Conservation (phyloP, 371 early-diverging fungal species). For the Cokeromyces recurvatus region DNA sequence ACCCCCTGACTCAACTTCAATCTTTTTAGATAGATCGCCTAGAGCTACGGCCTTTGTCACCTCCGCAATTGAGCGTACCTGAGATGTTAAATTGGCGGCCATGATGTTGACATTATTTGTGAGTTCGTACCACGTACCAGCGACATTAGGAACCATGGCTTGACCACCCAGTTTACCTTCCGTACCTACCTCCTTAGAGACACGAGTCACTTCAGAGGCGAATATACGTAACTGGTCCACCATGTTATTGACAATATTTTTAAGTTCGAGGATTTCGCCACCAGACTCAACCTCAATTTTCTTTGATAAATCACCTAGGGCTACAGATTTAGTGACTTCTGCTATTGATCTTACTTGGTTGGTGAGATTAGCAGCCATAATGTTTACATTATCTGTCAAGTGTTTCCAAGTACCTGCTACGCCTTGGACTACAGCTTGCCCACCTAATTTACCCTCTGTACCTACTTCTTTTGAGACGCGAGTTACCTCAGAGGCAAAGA, state of each 20-base stretch:
- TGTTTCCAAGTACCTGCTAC: constrained; percentile 52
- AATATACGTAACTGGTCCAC: constrained; percentile 56
- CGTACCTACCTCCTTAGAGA: constrained; percentile 58
- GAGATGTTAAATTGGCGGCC: constrained; percentile 56
- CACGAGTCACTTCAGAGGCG: constrained; percentile 59
- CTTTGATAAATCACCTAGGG: constrained; percentile 50
- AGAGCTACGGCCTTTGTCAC: constrained; percentile 57
- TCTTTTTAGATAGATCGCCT: constrained; percentile 45
- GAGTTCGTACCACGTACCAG: constrained; percentile 60
- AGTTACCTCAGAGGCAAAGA: constrained; percentile 46
- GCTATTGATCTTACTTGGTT: constrained; percentile 55
- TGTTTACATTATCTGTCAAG: constrained; percentile 47
- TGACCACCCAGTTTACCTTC: constrained; percentile 53
- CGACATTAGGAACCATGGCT: constrained; percentile 47
- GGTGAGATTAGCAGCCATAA: constrained; percentile 45
- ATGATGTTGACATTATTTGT: constrained; percentile 59
- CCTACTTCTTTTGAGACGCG: constrained; percentile 53
- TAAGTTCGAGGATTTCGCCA: constrained; percentile 35
- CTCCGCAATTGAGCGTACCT: constrained; percentile 51
- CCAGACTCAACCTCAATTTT: constrained; percentile 44
- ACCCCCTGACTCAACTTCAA: constrained; percentile 26
- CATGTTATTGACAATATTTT: constrained; percentile 28
- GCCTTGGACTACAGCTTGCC: constrained; percentile 30
- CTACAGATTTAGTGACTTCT: constrained; percentile 49
- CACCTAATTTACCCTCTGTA: constrained; percentile 52